Percentiles rank a stretch among this genome's conserved stretches.
Evolutionary conservation across 1,139 yeast species (phyloP).

Genomic region (Suhomyces bribrorum): DNA sequence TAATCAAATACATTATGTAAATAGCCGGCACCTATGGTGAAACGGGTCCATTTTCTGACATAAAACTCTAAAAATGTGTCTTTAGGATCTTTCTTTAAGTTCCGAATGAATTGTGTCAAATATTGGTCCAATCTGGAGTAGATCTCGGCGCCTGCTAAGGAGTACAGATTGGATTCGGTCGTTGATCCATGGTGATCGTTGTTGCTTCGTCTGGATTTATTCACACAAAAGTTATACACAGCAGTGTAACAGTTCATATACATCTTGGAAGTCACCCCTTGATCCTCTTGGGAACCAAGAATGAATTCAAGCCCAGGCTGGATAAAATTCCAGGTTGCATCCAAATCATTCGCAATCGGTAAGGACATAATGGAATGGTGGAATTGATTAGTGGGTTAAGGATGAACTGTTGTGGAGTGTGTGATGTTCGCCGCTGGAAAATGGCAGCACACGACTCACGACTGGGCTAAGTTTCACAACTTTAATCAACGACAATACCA

Average conservation of each 20-base stretch:
- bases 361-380: conserved; percentile 16
- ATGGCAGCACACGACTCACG: conserved; percentile 8
- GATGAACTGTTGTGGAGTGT: conserved; percentile 2
- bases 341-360: conserved; percentile 50
- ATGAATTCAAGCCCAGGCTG: conserved; percentile 74
- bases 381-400: background rate
- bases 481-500: too few relatives aligned
- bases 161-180: conserved; percentile 35
- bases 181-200: conserved; percentile 22
- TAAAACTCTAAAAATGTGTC: conserved; percentile 83
- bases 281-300: conserved; percentile 64
- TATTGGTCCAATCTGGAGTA: conserved; percentile 72
- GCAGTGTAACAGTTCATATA: conserved; percentile 80
- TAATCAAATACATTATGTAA: conserved; percentile 93
- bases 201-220: conserved; percentile 57
- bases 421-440: conserved; percentile 11
- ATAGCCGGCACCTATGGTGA: conserved; percentile 87
- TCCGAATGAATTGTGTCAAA: conserved; percentile 59
- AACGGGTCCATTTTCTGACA: conserved; percentile 86
- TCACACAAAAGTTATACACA: conserved; percentile 90
- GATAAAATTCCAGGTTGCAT: conserved; percentile 74
- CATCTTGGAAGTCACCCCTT: conserved; percentile 69
- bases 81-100: conserved; percentile 49
- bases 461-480: too few relatives aligned
- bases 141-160: conserved; percentile 83